Conservation (phyloP, 345 rosid species). For the Alliaria petiolata region DNA sequence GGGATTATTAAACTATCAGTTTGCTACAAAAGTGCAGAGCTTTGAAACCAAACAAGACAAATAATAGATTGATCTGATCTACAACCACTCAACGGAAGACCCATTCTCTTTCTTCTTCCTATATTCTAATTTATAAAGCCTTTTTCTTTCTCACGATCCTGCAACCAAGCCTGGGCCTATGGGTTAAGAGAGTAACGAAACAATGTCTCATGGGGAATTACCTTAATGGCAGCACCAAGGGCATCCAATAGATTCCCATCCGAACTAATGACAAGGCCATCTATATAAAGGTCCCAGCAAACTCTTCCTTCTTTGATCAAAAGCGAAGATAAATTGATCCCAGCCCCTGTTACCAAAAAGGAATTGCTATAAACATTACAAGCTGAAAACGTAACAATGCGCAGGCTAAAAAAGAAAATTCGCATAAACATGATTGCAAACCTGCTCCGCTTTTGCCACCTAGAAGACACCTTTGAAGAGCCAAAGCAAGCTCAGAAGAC, state of each 20-base stretch:
- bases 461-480: constrained; percentile 72
- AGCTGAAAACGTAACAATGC: neutral
- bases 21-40: neutral
- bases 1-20: neutral
- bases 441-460: constrained; percentile 96
- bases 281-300: constrained; percentile 92
- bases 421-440: constrained; percentile 23
- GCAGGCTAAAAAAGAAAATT: neutral
- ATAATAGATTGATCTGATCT: neutral
- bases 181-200: neutral
- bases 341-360: constrained; percentile 55
- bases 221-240: constrained; percentile 83
- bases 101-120: neutral
- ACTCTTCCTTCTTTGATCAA: constrained; percentile 75
- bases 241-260: constrained; percentile 88
- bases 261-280: constrained; percentile 80
- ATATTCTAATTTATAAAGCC: neutral
- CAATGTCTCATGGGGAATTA: constrained; percentile 19
- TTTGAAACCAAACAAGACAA: neutral
- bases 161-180: neutral
- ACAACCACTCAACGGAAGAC: neutral
- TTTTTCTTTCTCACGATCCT: neutral
- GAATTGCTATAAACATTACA: constrained; percentile 7
- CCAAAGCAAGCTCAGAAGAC: constrained; percentile 70
- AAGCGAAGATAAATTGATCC: constrained; percentile 71